Evolutionary conservation across 257 asterid genomes (phyloP).

Genomic region (Solanum tarapatanum): DNA sequence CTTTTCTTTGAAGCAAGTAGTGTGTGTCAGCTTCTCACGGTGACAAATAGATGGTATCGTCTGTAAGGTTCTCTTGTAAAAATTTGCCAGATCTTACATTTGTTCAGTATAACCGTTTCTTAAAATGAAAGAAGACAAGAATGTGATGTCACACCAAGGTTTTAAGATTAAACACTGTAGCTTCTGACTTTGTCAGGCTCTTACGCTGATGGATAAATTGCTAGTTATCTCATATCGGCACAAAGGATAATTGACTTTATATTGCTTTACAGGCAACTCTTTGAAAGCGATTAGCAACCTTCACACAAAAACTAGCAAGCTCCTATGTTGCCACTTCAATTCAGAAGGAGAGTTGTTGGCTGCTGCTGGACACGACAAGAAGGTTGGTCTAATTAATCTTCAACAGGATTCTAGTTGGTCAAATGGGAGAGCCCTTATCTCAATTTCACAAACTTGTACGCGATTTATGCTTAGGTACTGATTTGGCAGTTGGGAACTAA

Average conservation of each 20-base stretch:
- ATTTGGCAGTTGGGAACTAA: constrained; percentile 16
- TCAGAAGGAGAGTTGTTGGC: constrained; percentile 28
- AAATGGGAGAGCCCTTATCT: not conserved
- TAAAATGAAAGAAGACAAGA: not conserved
- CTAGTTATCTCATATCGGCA: not conserved
- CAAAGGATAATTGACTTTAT: not conserved
- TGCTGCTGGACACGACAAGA: constrained; percentile 43
- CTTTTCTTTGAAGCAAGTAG: not conserved
- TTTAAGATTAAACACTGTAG: not conserved
- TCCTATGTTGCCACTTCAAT: constrained; percentile 38
- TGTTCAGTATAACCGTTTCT: not conserved
- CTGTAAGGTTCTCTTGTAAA: not conserved
- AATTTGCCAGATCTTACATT: not conserved
- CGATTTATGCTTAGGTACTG: constrained; percentile 13
- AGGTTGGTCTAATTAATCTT: constrained; percentile 18
- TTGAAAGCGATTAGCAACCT: constrained; percentile 10
- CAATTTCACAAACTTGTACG: not conserved
- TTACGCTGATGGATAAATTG: not conserved
- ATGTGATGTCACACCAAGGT: not conserved
- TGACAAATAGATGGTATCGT: not conserved
- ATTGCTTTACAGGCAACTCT: constrained; percentile 19
- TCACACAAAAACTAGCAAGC: constrained; percentile 22
- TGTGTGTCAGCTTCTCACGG: not conserved
- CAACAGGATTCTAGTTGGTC: not conserved
- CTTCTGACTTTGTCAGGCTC: not conserved